Base-by-base conservation (phyloP, 73 alveolate genomes). In the Paramecium primaurelia region DNA sequence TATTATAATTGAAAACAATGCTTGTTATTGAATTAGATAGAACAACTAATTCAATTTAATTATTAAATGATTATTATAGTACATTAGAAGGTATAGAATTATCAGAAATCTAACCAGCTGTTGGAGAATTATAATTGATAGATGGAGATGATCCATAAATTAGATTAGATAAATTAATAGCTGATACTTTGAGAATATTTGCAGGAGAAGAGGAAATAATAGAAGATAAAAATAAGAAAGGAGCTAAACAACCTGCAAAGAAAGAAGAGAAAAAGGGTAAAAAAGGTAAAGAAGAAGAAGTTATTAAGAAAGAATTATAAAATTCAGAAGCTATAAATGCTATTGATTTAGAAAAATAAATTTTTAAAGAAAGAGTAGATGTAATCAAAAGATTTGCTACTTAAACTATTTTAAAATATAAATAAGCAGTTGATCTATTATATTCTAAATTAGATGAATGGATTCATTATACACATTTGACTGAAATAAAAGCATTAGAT, bases 401-500 rank as follows among this genome's bases (percentile, higher is more conserved):
- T 32, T 59, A 92, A 49, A 92, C 96, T 38, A 64, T 98, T 77
- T 97, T 93, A 92, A 96, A 96, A 77, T 85, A 97, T 86, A 95
- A 97, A 80, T 85, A 93, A n/a, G 92, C 95, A 86, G 92, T 98
- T 16, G 92, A 89, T 40, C 92, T 93, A 5, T 96, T 96, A 28
- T 98, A 97, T 88, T 93, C 94, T 32, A 97, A 98, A 92, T 94
- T 98, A 88, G 99, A 97, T 60, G 98, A 98, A 86, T 98, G 99
- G 99, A 98, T 98, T 37, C 89, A 86, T 51, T 97, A 96, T 37
- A 96, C 99, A 40, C 93, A 95, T 68, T 93, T 95, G 84, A 98
- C 99, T 2, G 99, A 98, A 96, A 95, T 95, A 25, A 98, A 98
- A 94, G 99, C 99, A 16, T 95, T 98, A 44, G 96, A 97, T 71